A percentile compares a stretch with the other conserved stretches of the same genome.
phyloP scores from a whole-genome alignment of 2,329 filamentous ascomycete genomes.

The Sporothrix inflata region DNA sequence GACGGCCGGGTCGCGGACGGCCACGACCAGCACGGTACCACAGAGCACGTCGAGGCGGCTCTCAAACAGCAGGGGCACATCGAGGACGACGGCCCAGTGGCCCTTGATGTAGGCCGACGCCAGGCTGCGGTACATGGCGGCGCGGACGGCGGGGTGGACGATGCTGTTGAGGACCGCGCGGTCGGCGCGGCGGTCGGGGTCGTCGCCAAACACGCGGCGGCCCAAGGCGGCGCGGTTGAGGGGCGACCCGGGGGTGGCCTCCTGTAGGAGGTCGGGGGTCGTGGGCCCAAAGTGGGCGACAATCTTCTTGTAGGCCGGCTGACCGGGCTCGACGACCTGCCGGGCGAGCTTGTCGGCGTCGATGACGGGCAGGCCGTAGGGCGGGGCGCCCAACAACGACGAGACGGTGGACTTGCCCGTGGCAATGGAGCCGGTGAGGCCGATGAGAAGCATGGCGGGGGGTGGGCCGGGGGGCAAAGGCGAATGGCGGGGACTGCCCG shows the following conservation, averaged over 20 bases:
- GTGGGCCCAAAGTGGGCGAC: conserved; percentile 77
- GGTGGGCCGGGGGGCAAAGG: neutral
- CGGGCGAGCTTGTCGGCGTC: conserved; percentile 93
- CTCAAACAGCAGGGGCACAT: conserved; percentile 92
- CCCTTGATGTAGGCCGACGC: conserved; percentile 74
- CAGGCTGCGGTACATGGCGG: conserved; percentile 77
- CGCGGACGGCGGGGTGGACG: conserved; percentile 86
- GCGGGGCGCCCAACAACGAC: conserved; percentile 73
- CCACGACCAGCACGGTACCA: conserved; percentile 84
- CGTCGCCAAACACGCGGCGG: conserved; percentile 80
- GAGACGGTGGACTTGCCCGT: conserved; percentile 98
- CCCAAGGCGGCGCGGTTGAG: conserved; percentile 87
- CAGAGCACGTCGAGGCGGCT: conserved; percentile 82
- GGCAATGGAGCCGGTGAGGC: conserved; percentile 94
- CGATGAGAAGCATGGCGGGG: conserved; percentile 83
- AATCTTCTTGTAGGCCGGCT: conserved; percentile 79
- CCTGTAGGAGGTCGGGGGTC: conserved; percentile 82
- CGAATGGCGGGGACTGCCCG: neutral
- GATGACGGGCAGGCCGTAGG: conserved; percentile 86
- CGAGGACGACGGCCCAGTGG: conserved; percentile 86
- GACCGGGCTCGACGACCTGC: conserved; percentile 92
- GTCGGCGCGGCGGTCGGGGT: conserved; percentile 69
- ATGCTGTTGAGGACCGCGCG: conserved; percentile 82
- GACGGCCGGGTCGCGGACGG: conserved; percentile 74
- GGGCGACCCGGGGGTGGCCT: conserved; percentile 36